Conservation (phyloP, 768 basidiomycete species). For the Pluteus cervinus region DNA sequence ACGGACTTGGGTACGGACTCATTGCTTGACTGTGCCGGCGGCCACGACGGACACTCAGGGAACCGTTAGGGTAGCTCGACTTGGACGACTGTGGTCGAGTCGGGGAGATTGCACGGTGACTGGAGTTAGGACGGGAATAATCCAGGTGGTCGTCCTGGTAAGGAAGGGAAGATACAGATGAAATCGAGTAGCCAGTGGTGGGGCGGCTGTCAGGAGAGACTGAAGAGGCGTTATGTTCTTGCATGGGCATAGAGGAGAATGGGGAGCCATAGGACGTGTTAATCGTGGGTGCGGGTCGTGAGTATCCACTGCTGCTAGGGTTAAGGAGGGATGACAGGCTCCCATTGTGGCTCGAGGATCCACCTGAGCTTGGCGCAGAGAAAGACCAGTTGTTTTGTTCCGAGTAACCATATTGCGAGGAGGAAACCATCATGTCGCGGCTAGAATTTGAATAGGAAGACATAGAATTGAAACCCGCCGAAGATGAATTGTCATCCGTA, state of each 20-base stretch:
- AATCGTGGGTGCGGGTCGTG: conserved; percentile 62
- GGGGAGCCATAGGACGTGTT: conserved; percentile 68
- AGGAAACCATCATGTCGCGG: conserved; percentile 37
- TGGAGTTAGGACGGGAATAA: conserved; percentile 69
- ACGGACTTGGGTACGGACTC: conserved; percentile 82
- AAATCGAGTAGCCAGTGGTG: conserved; percentile 81
- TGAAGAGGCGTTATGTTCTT: conserved; percentile 66
- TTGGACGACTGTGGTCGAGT: conserved; percentile 68
- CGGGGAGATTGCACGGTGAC: conserved; percentile 66
- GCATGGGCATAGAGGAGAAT: conserved; percentile 66
- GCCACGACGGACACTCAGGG: conserved; percentile 64
- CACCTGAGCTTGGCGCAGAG: conserved; percentile 36
- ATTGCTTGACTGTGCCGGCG: conserved; percentile 83
- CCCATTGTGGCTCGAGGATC: conserved; percentile 60
- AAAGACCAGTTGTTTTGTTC: conserved; percentile 56
- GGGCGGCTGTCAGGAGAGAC: conserved; percentile 83
- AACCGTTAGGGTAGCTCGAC: conserved; percentile 42
- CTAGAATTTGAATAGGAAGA: conserved; percentile 35
- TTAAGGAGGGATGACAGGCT: conserved; percentile 77
- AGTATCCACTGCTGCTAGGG: conserved; percentile 52
- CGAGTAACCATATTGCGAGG: conserved; percentile 57
- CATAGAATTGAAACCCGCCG: conserved; percentile 35
- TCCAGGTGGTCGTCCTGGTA: conserved; percentile 59
- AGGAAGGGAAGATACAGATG: conserved; percentile 70
- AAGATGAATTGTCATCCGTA: conserved; percentile 61